Base-by-base conservation (phyloP, 805 yeast species). In the Starmera dryadoides region DNA sequence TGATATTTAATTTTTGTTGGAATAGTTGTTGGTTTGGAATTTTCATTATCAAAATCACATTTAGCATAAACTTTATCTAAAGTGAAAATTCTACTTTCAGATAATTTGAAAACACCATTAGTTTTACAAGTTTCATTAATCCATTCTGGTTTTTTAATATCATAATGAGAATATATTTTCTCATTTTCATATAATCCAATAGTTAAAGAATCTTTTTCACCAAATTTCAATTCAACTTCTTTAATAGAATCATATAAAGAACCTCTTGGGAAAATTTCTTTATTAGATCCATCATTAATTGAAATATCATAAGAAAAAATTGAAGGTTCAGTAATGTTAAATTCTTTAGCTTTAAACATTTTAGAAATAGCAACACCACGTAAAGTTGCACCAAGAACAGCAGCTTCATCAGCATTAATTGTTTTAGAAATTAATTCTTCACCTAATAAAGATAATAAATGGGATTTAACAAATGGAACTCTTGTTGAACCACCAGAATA, bases 361-460 rank as follows among this genome's bases (percentile, higher is more conserved):
- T 77, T 72, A n/a, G 87, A 77, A 30, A 86, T 65, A 35, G 77
- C 69, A 31, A 87, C 82, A 17, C 93, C 98, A 47, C 88, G 74
- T 30, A 84, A 65, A n/a, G 96, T 78, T 2, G 94, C 77, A 36
- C 98, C 98, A 50, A 86, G 70, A 12, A 86, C 96, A 38, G 86
- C 86, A 34, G 97, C 80, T 64, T 93, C 98, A 61, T 93, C 98
- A 0, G 98, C 93, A 60, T 93, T 93, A 34, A 93, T 94, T 37
- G 81, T 86, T 59, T 81, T 87, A 18, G 95, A 71, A 30, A 89
- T 68, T 36, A 66, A 56, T 3, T 76, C 81, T 16, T 75, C 76
- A 1, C 82, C 86, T 32, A 81, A 63, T 33, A 78, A 64, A 2
- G 72, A 56, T 2, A 57, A 44, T 42, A 86, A 63, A 38, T 71